Evolutionary conservation across 2,329 filamentous ascomycete species (phyloP), one percentile per base, ranked within the genome.

Genomic region (Calonectria henricotiae): DNA sequence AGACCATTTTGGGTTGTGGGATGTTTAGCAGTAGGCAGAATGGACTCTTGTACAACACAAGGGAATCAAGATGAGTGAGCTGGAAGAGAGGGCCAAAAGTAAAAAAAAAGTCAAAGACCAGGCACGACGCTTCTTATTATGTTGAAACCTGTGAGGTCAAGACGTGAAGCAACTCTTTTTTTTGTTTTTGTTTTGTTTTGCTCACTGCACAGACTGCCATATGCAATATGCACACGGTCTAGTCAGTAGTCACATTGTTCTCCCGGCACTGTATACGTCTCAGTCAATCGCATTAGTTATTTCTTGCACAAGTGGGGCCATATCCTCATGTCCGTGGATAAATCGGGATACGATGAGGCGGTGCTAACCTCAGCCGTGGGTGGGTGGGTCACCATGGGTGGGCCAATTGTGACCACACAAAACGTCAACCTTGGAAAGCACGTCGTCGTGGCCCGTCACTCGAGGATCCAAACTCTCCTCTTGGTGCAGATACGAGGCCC

Each of bases 271-370:
- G 43, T 46, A 17, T 9, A 1, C 20, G 43, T 20, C 17, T 7
- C 17, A 23, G 43, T 46, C 43, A 46, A 46, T 46, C 20, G 43
- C 43, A 46, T 46, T 12, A 43, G 64, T 49, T 46, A 25, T 46
- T 51, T n/a, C 30, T 13, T 37, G n/a, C 32, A 37, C 51, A 47
- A 61, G 55, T 58, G 51, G 55, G 9, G 15, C 25, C 25, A 6
- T 8, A 3, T 15, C 47, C 47, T 20, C 27, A 41, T 32, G 37
- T 3, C 32, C 30, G 5, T 62, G 67, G 58, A 69, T 69, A 69
- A 69, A 66, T 69, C 62, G 44, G 67, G 55, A 69, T 66, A 66
- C 62, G 67, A 69, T 35, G 51, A 44, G 67, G 61, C 47, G 65
- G n/a, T n/a, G 60, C 27, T 43, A 20, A 23, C 17, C n/a, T 55